phyloP scores from a whole-genome alignment of 441 rosid genomes.

The Manihot esculenta region DNA sequence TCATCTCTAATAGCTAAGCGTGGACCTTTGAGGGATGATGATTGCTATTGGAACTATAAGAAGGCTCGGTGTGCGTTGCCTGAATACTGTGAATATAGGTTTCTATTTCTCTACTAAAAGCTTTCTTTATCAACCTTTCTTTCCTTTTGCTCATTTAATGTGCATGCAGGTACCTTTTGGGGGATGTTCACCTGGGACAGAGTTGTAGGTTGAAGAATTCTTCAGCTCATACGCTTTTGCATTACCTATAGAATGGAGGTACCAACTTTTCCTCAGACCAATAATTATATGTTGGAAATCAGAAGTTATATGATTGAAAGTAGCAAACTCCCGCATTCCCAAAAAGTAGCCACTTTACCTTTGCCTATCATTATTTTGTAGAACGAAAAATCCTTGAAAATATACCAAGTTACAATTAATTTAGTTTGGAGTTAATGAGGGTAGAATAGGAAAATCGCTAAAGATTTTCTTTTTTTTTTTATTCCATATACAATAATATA shows the following conservation, averaged over 20 bases:
- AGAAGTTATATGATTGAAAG: too few relatives aligned
- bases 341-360: too few relatives aligned
- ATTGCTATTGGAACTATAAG: slow-evolving; percentile 98
- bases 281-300: neutral
- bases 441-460: too few relatives aligned
- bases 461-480: too few relatives aligned
- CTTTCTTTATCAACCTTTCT: neutral
- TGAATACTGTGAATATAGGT: slow-evolving; percentile 90
- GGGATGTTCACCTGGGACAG: slow-evolving; percentile 97
- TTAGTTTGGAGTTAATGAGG: too few relatives aligned
- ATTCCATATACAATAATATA: too few relatives aligned
- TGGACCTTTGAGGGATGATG: slow-evolving; percentile 88
- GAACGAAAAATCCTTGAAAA: too few relatives aligned
- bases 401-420: too few relatives aligned
- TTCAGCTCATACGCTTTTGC: slow-evolving; percentile 53
- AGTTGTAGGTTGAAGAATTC: slow-evolving; percentile 95
- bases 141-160: neutral
- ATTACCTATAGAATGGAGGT: slow-evolving; percentile 63
- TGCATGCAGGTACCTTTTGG: slow-evolving; percentile 71
- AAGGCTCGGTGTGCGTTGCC: slow-evolving; percentile 97
- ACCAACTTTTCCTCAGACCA: slow-evolving; percentile 17
- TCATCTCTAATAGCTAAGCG: slow-evolving; percentile 37
- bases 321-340: too few relatives aligned
- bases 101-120: slow-evolving; percentile 8
- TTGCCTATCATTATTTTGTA: too few relatives aligned